phyloP scores from a whole-genome alignment of 176 grass and related monocot species.

The Oryza meridionalis region DNA sequence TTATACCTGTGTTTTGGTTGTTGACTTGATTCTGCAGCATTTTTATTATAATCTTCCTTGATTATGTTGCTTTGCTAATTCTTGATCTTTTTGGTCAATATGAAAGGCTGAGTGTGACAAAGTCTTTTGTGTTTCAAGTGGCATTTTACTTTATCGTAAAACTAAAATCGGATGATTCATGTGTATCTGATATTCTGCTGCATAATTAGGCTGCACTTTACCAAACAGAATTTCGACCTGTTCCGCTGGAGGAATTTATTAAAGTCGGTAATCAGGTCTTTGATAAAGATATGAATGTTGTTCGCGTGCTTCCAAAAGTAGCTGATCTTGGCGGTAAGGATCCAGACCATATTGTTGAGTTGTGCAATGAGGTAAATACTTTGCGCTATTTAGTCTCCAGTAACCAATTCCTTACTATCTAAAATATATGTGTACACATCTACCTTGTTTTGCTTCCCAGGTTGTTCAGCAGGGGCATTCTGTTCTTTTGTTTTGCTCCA shows the following conservation, averaged over 20 bases:
- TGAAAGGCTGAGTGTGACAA: background rate
- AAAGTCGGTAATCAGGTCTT: slow-evolving; percentile 96
- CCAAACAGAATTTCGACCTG: slow-evolving; percentile 89
- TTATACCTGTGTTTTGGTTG: background rate
- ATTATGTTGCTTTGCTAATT: background rate
- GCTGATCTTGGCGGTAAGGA: slow-evolving; percentile 88
- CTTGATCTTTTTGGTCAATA: slow-evolving; percentile 16
- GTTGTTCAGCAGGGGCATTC: slow-evolving; percentile 93
- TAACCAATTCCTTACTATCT: slow-evolving; percentile 20
- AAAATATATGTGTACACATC: slow-evolving; percentile 23
- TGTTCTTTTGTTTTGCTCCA: slow-evolving; percentile 97
- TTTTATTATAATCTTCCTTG: background rate
- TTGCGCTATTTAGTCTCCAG: background rate
- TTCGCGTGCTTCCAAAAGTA: slow-evolving; percentile 69
- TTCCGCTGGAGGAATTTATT: slow-evolving; percentile 92
- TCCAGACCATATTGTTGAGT: slow-evolving; percentile 92
- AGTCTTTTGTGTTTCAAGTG: background rate
- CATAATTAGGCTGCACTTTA: slow-evolving; percentile 79
- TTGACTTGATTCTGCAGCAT: background rate
- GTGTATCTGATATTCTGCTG: slow-evolving; percentile 27
- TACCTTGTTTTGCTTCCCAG: slow-evolving; percentile 37
- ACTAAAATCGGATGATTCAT: slow-evolving; percentile 23
- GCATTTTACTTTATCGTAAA: slow-evolving; percentile 21
- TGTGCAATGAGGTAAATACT: slow-evolving; percentile 84
- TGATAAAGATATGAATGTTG: slow-evolving; percentile 85